Evolutionary conservation across 2,329 filamentous ascomycete genomes (phyloP).

Genomic region (Colletotrichum sp.): DNA sequence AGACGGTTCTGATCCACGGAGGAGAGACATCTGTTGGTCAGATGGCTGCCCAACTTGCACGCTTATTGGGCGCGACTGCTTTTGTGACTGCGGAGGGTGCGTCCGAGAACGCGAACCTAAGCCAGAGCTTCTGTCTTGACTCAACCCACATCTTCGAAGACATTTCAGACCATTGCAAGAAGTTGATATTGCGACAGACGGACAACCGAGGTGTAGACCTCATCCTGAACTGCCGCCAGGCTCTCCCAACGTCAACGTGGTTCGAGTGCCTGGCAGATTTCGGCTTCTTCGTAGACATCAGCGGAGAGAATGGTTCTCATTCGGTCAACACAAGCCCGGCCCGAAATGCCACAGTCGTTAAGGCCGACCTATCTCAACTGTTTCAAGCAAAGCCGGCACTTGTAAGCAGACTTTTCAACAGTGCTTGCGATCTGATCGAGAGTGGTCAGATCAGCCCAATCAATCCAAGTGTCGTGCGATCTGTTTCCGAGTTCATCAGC

Average conservation of each 20-base stretch:
- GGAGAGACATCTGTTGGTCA: conserved; percentile 39
- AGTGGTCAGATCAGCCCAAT: not conserved
- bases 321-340: conserved; percentile 21
- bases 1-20: conserved; percentile 38
- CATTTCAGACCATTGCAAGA: conserved; percentile 29
- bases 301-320: conserved; percentile 15
- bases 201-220: conserved; percentile 29
- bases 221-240: conserved; percentile 32
- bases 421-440: not conserved
- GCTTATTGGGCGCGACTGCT: conserved; percentile 31
- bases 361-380: not conserved
- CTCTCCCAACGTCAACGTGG: conserved; percentile 14
- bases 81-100: conserved; percentile 29
- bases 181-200: conserved; percentile 29
- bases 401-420: not conserved
- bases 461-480: not conserved
- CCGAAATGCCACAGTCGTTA: not conserved
- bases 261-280: conserved; percentile 32
- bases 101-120: too few relatives aligned
- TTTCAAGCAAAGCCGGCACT: not conserved
- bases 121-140: too few relatives aligned
- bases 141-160: conserved; percentile 33
- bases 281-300: conserved; percentile 36
- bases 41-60: conserved; percentile 34
- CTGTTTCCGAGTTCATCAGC: conserved; percentile 23